Percentiles rank a stretch among this genome's conserved stretches.
Evolutionary conservation across 1,139 yeast genomes (phyloP).

Genomic region (Candida glucosophila): DNA sequence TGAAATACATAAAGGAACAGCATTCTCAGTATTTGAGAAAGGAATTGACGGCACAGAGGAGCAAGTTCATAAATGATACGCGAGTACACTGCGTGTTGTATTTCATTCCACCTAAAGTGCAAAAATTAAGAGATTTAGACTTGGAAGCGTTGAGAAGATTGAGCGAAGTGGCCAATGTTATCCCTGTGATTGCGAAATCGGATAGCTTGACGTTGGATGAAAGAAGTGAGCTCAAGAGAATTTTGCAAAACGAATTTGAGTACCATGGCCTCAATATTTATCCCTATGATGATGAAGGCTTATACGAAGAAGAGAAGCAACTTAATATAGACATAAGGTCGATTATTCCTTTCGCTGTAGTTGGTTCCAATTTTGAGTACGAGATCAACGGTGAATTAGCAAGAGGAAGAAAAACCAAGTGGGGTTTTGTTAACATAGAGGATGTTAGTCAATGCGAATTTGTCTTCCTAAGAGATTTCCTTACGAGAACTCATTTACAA

Average conservation of each 20-base stretch:
- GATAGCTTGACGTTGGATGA: conserved; percentile 85
- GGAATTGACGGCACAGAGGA: conserved; percentile 95
- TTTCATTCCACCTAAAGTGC: conserved; percentile 83
- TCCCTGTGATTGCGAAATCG: conserved; percentile 91
- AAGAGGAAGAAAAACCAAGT: conserved; percentile 85
- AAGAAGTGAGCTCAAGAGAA: conserved; percentile 66
- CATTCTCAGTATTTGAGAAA: conserved; percentile 88
- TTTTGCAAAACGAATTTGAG: conserved; percentile 68
- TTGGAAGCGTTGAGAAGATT: conserved; percentile 75
- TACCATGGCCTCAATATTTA: conserved; percentile 71
- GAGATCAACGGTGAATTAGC: conserved; percentile 68
- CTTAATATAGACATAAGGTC: conserved; percentile 70
- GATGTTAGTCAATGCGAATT: conserved; percentile 94
- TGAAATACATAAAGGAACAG: conserved; percentile 93
- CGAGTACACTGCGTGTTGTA: conserved; percentile 91
- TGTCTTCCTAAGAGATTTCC: conserved; percentile 84
- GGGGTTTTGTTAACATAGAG: conserved; percentile 91
- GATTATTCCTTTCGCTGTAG: conserved; percentile 86
- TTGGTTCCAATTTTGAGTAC: conserved; percentile 82
- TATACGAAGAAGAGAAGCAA: conserved; percentile 73
- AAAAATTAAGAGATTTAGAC: conserved; percentile 75
- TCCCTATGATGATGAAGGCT: conserved; percentile 75
- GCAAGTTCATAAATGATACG: conserved; percentile 74
- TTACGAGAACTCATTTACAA: conserved; percentile 91
- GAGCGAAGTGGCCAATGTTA: conserved; percentile 86